Evolutionary conservation across 2,329 filamentous ascomycete genomes (phyloP).

Genomic region (Aspergillus sp.): DNA sequence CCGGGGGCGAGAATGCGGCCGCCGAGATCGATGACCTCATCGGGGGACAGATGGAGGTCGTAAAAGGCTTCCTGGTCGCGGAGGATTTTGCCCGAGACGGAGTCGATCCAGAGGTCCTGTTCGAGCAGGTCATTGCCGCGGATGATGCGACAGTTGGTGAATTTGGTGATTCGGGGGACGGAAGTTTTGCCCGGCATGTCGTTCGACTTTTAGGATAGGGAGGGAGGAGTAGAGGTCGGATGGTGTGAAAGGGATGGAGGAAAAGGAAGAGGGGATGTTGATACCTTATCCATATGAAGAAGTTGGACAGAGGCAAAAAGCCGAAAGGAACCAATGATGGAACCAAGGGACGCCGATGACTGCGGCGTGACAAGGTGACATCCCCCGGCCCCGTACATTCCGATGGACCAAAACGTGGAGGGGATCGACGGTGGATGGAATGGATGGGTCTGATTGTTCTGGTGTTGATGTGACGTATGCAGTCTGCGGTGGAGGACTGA

Average conservation of each 20-base stretch:
- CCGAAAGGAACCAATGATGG: background rate
- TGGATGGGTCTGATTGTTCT: too few species aligned
- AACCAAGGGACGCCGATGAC: background rate
- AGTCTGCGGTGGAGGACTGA: too few species aligned
- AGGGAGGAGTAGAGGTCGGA: conserved; percentile 21
- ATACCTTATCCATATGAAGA: background rate
- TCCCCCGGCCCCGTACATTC: too few species aligned
- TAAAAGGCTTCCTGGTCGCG: conserved; percentile 63
- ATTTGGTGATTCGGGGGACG: conserved; percentile 68
- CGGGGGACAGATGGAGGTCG: conserved; percentile 54
- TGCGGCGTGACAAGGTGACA: background rate
- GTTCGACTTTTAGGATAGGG: conserved; percentile 16
- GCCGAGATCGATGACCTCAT: conserved; percentile 73
- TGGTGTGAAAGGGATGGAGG: background rate
- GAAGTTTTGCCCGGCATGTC: conserved; percentile 38
- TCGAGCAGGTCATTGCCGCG: conserved; percentile 66
- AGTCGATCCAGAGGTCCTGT: conserved; percentile 87
- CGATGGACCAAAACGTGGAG: too few species aligned
- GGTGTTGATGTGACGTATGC: too few species aligned
- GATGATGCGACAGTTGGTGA: conserved; percentile 82
- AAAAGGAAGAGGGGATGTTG: background rate
- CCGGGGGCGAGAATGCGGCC: conserved; percentile 83
- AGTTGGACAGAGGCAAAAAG: background rate
- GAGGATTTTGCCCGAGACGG: conserved; percentile 76
- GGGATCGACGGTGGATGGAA: too few species aligned